Base-by-base conservation (phyloP, 805 yeast genomes). In the Cyberlindnera veronae region DNA sequence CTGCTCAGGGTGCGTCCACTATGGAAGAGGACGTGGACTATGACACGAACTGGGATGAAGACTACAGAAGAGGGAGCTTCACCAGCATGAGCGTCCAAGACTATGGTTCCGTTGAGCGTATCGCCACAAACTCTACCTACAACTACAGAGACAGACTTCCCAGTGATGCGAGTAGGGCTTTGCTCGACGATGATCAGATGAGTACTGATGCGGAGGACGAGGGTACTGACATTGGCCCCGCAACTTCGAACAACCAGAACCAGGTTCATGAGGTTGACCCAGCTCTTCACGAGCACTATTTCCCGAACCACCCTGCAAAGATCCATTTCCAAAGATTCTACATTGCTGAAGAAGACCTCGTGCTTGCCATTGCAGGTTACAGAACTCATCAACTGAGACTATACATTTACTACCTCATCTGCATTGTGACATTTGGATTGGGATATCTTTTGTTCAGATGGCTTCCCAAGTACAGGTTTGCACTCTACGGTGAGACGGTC, bases 291-390 rank as follows among this genome's bases (percentile, higher is more conserved):
- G 76, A 74, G 32, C 65, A 64, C 40, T 65, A 67, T 42, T 76
- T 64, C 50, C 66, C 72, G 4, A 42, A 60, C 8, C 64, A 68
- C 17, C 54, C 64, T n/a, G 72, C 84, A 0, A 61, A 49, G 11
- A 61, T 71, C 36, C 67, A 66, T 40, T 73, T 71, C 49, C 99
- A 93, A 63, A 72, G 96, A 42, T 88, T 85, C 61, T 93, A 91
- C 61, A 76, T 93, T 46, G 90, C 96, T 0, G 98, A 93, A 60
- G 99, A 93, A 59, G 99, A 93, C 66, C 68, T 93, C 55, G 91
- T 91, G 11, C 76, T 93, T 44, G 96, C 95, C 46, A 84, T 93
- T 46, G 99, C 97, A 0, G 98, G 98, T 5, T 93, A 86, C 61
- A 62, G 62, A 39, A 76, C 80, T 13, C 74, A 81, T 11, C 55